Evolutionary conservation across 2,329 filamentous ascomycete species (phyloP).

Genomic region (Tolypocladium ovalisporum): DNA sequence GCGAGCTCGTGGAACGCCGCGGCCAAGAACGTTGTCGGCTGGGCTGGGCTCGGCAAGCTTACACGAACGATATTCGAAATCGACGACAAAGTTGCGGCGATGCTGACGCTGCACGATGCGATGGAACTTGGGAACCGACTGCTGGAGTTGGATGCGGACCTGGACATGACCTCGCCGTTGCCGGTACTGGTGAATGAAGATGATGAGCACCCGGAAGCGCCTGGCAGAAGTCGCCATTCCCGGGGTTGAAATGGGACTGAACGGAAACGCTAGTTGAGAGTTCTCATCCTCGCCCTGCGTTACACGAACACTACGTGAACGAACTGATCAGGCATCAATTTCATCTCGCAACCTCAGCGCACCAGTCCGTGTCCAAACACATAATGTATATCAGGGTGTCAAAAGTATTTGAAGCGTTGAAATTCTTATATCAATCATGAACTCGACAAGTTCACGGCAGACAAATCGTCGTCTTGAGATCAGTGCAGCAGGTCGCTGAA

Average conservation of each 20-base stretch:
- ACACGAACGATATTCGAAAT: slow-evolving; percentile 13
- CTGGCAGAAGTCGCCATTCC: not conserved
- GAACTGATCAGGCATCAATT: not conserved
- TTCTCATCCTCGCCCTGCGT: not conserved
- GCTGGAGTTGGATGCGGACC: slow-evolving; percentile 6
- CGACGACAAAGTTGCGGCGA: slow-evolving; percentile 13
- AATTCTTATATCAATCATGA: too few relatives aligned
- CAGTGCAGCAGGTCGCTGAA: not conserved
- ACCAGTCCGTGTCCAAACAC: too few relatives aligned
- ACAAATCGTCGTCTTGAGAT: not conserved
- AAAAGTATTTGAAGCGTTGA: not conserved
- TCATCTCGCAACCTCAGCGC: not conserved
- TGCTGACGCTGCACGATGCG: slow-evolving; percentile 11
- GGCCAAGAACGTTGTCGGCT: slow-evolving; percentile 24
- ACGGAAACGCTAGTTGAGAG: too few relatives aligned
- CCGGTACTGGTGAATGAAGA: not conserved
- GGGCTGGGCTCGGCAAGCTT: slow-evolving; percentile 18
- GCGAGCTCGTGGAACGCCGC: slow-evolving; percentile 25
- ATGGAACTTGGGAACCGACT: slow-evolving; percentile 7
- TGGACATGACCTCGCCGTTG: not conserved
- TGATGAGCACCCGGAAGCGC: not conserved
- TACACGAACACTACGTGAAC: not conserved
- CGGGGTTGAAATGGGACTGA: not conserved
- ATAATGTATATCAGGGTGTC: not conserved
- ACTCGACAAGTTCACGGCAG: too few relatives aligned